phyloP scores from a whole-genome alignment of 108 stramenopile genomes.

The Cyclotella baltica region DNA sequence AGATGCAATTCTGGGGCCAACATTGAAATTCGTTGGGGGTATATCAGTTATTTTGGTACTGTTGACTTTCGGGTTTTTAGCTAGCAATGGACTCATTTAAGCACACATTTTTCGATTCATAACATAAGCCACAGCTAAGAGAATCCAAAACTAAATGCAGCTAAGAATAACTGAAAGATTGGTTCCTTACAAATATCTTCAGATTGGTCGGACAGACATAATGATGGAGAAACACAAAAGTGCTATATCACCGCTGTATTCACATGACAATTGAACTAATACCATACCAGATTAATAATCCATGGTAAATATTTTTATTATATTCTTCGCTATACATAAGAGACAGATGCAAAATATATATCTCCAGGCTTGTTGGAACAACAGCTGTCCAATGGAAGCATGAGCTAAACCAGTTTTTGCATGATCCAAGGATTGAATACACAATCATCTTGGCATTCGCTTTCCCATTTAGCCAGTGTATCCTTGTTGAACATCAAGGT shows the following conservation, averaged over 20 bases:
- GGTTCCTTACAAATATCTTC: too few species aligned
- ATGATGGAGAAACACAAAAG: too few species aligned
- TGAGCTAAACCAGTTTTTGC: not conserved
- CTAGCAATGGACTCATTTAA: slow-evolving; percentile 41
- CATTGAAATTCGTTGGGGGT: slow-evolving; percentile 50
- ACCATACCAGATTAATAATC: too few species aligned
- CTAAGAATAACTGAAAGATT: too few species aligned
- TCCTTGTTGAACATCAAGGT: slow-evolving; percentile 6
- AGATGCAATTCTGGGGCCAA: slow-evolving; percentile 51
- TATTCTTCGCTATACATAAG: too few species aligned
- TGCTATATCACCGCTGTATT: too few species aligned
- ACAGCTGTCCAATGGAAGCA: not conserved
- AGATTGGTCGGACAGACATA: too few species aligned
- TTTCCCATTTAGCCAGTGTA: not conserved
- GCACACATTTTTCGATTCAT: not conserved
- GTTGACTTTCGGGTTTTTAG: slow-evolving; percentile 39
- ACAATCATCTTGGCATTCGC: slow-evolving; percentile 1
- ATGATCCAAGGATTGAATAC: slow-evolving; percentile 1
- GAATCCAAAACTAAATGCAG: too few species aligned
- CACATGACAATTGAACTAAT: too few species aligned
- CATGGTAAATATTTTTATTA: too few species aligned
- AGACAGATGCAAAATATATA: too few species aligned
- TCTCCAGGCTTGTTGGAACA: not conserved
- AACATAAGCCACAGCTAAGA: too few species aligned
- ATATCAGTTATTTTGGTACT: slow-evolving; percentile 29